Evolutionary conservation across 768 basidiomycete species (phyloP).

Genomic region (Termitomyces sp.): DNA sequence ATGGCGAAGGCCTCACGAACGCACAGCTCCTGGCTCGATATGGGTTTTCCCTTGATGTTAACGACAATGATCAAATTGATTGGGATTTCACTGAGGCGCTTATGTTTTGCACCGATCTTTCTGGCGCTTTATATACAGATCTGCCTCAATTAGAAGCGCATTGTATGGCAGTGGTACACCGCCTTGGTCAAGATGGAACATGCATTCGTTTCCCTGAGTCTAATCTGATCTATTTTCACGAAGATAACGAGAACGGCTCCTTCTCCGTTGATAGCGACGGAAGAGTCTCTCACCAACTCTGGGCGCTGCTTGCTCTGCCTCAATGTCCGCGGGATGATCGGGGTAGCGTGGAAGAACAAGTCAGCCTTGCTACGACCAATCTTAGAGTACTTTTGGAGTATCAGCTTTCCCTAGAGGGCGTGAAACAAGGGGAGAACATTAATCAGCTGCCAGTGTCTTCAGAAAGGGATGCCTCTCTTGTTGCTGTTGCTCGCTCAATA

Average conservation of each 20-base stretch:
- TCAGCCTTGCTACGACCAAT: not conserved
- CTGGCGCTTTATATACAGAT: constrained; percentile 2
- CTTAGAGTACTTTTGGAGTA: constrained; percentile 12
- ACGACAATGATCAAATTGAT: constrained; percentile 56
- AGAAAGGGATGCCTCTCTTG: not conserved
- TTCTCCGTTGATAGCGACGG: constrained; percentile 46
- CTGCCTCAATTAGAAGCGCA: constrained; percentile 1
- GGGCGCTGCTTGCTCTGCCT: constrained; percentile 36
- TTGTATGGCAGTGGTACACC: constrained; percentile 7
- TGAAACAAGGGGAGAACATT: not conserved
- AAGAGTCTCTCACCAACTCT: constrained; percentile 42
- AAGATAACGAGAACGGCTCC: not conserved
- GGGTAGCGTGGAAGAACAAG: not conserved
- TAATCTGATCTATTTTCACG: constrained; percentile 12
- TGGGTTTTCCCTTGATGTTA: constrained; percentile 70
- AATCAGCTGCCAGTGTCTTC: not conserved
- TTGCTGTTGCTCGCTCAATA: constrained; percentile 15
- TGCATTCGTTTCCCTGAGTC: constrained; percentile 16
- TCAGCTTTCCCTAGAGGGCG: constrained; percentile 11
- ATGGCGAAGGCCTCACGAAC: constrained; percentile 61
- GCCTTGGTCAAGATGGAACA: not conserved
- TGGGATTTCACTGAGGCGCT: constrained; percentile 32
- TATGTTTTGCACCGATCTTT: constrained; percentile 6
- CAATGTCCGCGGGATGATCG: constrained; percentile 1
- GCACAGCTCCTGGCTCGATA: constrained; percentile 63